These are phyloP conservation scores for Xylaria multiplex DNA, from an alignment of 2,329 filamentous ascomycete genomes.

Conservation along the genomic window DNA sequence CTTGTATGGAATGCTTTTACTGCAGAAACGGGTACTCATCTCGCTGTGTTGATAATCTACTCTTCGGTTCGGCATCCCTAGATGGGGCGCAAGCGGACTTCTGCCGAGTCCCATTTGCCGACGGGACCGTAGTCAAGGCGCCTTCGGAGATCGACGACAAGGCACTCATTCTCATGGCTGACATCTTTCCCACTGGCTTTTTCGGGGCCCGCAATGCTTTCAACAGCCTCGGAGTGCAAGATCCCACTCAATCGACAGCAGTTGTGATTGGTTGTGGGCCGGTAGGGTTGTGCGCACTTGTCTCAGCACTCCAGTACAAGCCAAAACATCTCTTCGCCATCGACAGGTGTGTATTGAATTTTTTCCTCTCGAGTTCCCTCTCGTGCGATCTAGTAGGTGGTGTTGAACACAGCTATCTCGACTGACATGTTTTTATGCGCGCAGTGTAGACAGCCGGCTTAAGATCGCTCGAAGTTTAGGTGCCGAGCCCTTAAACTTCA, in stretches of 20 bases:
- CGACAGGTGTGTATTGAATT: constrained; percentile 55
- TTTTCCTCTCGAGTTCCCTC: too few relatives aligned
- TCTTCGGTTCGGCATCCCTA: constrained; percentile 76
- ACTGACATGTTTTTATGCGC: too few relatives aligned
- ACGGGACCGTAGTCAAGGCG: constrained; percentile 79
- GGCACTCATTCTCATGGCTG: constrained; percentile 85
- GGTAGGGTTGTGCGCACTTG: constrained; percentile 84
- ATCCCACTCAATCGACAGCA: constrained; percentile 73
- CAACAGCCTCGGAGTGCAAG: constrained; percentile 65
- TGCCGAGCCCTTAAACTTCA: constrained; percentile 85
- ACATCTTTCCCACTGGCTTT: constrained; percentile 89
- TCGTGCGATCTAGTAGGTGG: too few relatives aligned
- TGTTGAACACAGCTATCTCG: too few relatives aligned
- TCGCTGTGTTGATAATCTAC: constrained; percentile 73
- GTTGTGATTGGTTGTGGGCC: constrained; percentile 87
- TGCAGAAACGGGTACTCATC: constrained; percentile 81
- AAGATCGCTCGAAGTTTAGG: constrained; percentile 78
- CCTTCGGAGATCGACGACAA: constrained; percentile 77
- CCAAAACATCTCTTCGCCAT: constrained; percentile 82
- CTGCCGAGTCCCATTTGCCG: constrained; percentile 82
- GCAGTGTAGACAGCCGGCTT: constrained; percentile 75
- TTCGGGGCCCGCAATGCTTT: constrained; percentile 85
- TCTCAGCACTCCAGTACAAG: constrained; percentile 78
- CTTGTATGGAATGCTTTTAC: constrained; percentile 84
- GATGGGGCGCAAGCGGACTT: constrained; percentile 87